Evolutionary conservation across 306 rosid species (phyloP), one percentile per base, ranked within the genome.

Genomic region (Heteromeles arbutifolia): DNA sequence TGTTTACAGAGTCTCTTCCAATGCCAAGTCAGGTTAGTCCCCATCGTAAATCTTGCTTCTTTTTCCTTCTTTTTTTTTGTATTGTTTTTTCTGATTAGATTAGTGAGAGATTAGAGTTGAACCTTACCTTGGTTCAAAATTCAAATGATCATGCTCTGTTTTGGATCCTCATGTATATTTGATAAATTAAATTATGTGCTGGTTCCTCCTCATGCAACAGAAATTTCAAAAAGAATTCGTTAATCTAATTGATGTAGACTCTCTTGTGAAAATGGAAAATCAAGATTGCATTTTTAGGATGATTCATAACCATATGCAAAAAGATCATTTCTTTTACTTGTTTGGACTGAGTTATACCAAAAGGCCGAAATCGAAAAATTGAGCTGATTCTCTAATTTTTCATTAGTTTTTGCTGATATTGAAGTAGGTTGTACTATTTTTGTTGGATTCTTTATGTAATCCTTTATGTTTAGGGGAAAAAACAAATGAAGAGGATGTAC

Each of bases 1-100:
- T 25, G 89, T 85, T 81, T 84, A 88, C 87, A 84, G 92, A 86
- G 95, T 95, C 58, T 90, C 98, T 34, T 86, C 93, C 81, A 95
- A 95, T 86, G 92, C 88, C 72, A 96, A 96, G 80, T 78, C 98
- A 85, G 99, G 98, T 96, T 81, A 76, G 87, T 75, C 29, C 57
- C 50, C 67, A 21, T 57, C 48, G 14, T 61, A 14, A 72, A 77
- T 61, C 17, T 63, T 58, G 18, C 45, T 34, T 14, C 10, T 74
- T 4, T 44, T 75, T 29, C 18, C 21, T 65, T 44, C 71, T 29
- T 24, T 10, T 10, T 48, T 28, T 62, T 22, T 41, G 43, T 9
- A 45, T 59, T 79, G 26, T 29, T 17, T 43, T 65, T 69, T 72
- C 12, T 56, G n/a, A 19, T 43, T 63, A 22, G 57, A 53, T 78